Percentiles rank a stretch among this genome's conserved stretches.
Conservation (phyloP, 352 stramenopile genomes). For the Pythium coloratum region DNA sequence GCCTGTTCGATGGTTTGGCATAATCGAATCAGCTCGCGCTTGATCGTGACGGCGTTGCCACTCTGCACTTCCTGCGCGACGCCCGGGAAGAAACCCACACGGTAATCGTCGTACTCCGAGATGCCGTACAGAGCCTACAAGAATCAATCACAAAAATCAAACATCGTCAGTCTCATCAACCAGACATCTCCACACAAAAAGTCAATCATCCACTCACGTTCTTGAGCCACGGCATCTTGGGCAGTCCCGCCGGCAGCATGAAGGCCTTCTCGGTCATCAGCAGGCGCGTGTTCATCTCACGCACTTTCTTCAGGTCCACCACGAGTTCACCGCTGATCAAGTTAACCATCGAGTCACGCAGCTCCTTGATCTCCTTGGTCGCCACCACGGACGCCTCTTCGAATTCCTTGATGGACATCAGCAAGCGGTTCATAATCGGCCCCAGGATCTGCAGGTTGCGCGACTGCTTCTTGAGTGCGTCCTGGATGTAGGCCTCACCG, state of each 20-base stretch:
- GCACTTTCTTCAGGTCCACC: slow-evolving; percentile 74
- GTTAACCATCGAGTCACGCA: slow-evolving; percentile 60
- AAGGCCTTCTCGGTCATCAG: slow-evolving; percentile 84
- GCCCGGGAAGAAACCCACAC: slow-evolving; percentile 68
- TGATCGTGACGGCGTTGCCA: slow-evolving; percentile 69
- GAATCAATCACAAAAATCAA: not conserved
- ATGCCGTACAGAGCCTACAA: slow-evolving; percentile 74
- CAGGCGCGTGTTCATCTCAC: slow-evolving; percentile 83
- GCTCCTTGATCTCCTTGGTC: slow-evolving; percentile 56
- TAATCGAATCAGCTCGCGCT: slow-evolving; percentile 73
- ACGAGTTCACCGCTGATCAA: slow-evolving; percentile 60
- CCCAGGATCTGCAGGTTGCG: slow-evolving; percentile 7
- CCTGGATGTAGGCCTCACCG: slow-evolving; percentile 54
- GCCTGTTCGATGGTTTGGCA: slow-evolving; percentile 81
- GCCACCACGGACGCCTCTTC: slow-evolving; percentile 55
- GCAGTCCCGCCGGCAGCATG: slow-evolving; percentile 60
- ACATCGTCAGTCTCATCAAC: not conserved
- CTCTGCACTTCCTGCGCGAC: slow-evolving; percentile 73
- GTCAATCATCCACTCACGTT: slow-evolving; percentile 47
- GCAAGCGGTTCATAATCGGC: slow-evolving; percentile 46
- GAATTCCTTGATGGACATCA: slow-evolving; percentile 57
- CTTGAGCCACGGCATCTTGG: slow-evolving; percentile 80
- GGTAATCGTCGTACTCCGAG: slow-evolving; percentile 83
- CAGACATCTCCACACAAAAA: not conserved
- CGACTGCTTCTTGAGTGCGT: slow-evolving; percentile 42